Evolutionary conservation across 371 early-diverging fungal genomes (phyloP), one percentile per base, ranked within the genome.

Genomic region (Haplosporangium sp.): DNA sequence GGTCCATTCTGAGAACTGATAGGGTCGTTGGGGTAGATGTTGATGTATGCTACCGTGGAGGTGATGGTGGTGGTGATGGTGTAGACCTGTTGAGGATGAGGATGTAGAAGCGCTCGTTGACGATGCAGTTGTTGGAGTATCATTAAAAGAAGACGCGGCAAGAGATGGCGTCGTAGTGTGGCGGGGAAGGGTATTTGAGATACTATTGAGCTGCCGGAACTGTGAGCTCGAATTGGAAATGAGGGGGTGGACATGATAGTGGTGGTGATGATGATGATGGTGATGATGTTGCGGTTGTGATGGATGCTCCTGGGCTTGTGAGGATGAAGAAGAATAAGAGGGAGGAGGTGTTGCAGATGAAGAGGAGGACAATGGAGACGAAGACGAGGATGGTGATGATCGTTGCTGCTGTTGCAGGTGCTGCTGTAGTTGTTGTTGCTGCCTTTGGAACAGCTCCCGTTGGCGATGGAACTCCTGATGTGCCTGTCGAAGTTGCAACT

Each of bases 1-100:
- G 0, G 64, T 67, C 77, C 77, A 77, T n/a, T 77, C 77, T n/a
- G 71, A 71, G 58, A 71, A 67, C 42, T 77, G 77, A 13, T 46
- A 62, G 3, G 72, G 52, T 1, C 67, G 77, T 51, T 53, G 72
- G 14, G 67, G 71, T 1, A 11, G 69, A 46, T 46, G 60, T 6
- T 77, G 77, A 13, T 65, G 75, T 11, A 53, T 58, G 2, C 47
- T 43, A 5, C 48, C 37, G 4, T 48, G 38, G 18, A 51, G 60
- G 8, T 48, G 61, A 53, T 67, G 76, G 38, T 50, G 48, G 29
- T 60, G 66, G 41, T 59, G 65, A 42, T 46, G 69, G 12, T 69
- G 69, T 12, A 38, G 54, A 23, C 13, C n/a, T 20, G 59, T 20
- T 4, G 64, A 69, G n/a, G 53, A 18, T 50, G 47, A 38, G 29